Base-by-base conservation (phyloP, 2,329 filamentous ascomycete species). In the Aspergillus neotritici region DNA sequence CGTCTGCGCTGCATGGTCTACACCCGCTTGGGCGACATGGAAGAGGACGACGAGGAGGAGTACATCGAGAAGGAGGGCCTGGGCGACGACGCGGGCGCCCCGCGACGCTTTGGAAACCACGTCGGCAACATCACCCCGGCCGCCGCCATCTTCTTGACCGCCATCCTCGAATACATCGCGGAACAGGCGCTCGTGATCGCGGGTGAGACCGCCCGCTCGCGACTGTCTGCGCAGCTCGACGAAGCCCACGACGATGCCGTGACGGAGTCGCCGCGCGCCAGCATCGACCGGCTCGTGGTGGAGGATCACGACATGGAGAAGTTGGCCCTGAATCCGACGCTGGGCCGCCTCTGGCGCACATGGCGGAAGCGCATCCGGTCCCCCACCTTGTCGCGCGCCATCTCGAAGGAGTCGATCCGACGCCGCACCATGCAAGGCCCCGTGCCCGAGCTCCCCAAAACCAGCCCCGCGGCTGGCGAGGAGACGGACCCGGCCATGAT, bases 1-100 rank as follows among this genome's bases (percentile, higher is more conserved):
- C 82, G 93, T 42, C 71, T 98, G 57, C 82, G 93, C 48, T 95
- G 93, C 65, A 98, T 98, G 93, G 91, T 98, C 15, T 97, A 97
- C 64, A 97, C 90, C 7, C 90, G 93, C 7, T 74, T 98, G 5
- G 93, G 93, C 34, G 91, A 98, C 61, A 83, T 98, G 77, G 94
- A 98, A 65, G 93, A 98, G 68, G 90, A 97, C 54, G 93, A 98
- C 53, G 93, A 97, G 65, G 91, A 96, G 60, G 81, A 83, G 39
- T 87, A 87, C 59, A 86, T 94, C 62, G 82, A 89, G 51, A 82
- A 88, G 56, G 88, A 93, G 44, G 79, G 86, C 32, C 74, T 91
- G 64, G 69, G 72, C 33, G 78, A 81, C 31, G 71, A 75, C 37
- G 74, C 75, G 40, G 70, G 69, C 16, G 71, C 77, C 32, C 80